These are phyloP conservation scores for Mucor racemosus DNA, from an alignment of 371 early-diverging fungal species.

Conservation along the genomic window DNA sequence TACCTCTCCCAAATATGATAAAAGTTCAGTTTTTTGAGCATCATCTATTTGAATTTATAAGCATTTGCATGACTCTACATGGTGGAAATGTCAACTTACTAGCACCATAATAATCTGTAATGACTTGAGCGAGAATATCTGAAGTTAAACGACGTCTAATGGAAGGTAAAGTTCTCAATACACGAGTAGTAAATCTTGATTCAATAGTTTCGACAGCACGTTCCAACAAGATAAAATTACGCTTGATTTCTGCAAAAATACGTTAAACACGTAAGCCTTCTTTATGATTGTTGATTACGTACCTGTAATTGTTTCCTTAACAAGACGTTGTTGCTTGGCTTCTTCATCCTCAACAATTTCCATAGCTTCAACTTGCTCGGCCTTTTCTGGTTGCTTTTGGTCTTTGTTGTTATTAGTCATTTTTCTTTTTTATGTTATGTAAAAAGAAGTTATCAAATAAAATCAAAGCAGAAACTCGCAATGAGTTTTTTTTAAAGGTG, in stretches of 20 bases:
- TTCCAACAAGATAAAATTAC: constrained; percentile 80
- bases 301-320: constrained; percentile 45
- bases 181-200: constrained; percentile 87
- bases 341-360: constrained; percentile 51
- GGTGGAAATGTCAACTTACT: constrained; percentile 45
- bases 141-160: constrained; percentile 80
- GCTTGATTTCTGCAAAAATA: constrained; percentile 74
- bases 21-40: constrained; percentile 38
- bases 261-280: neutral
- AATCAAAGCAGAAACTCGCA: constrained; percentile 10
- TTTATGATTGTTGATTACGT: constrained; percentile 14
- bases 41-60: constrained; percentile 26
- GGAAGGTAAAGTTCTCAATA: constrained; percentile 78
- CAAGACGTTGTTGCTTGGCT: constrained; percentile 43
- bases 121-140: constrained; percentile 67
- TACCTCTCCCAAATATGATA: constrained; percentile 50
- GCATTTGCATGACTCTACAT: neutral
- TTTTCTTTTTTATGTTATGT: constrained; percentile 4
- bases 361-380: constrained; percentile 43
- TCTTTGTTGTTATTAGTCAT: constrained; percentile 30
- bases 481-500: constrained; percentile 12
- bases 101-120: constrained; percentile 63
- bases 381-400: constrained; percentile 28
- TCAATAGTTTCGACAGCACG: constrained; percentile 85
- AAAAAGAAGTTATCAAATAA: neutral